Base-by-base conservation (phyloP, 331 rosid species). In the Dryas integrifolia region DNA sequence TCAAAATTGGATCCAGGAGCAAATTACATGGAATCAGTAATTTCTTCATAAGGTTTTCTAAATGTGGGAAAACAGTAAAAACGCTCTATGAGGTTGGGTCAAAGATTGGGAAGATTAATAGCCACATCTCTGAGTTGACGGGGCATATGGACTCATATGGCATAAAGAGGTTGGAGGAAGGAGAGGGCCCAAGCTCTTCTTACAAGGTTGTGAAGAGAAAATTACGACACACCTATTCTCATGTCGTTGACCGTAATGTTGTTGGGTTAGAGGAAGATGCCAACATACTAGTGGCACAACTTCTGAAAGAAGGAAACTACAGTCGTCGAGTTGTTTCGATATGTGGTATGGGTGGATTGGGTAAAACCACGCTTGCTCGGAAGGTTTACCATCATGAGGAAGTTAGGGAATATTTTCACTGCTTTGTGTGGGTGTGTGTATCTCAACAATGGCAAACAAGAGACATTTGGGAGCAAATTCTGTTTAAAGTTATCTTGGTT, bases 401-500 rank as follows among this genome's bases (percentile, higher is more conserved):
- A 2, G 48, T 62, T 15, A 62, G 49, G 24, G 12, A n/a, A 39
- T 49, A 62, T 62, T 62, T 62, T 40, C 18, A n/a, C 4, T 13
- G 3, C 48, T 62, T 62, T 9, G 18, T 40, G 15, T 62, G 30
- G 67, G 45, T 40, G 18, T 62, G n/a, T 49, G 47, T 62, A 12
- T 62, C 67, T 15, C 67, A 62, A 40, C 21, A 62, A 62, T 62
- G 48, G 14, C 68, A 41, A 15, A 3, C 46, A 41, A 63, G 68
- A 63, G 49, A 62, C 7, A 62, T 62, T 15, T 62, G 67, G 67
- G 67, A 62, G 44, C 16, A 15, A 14, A 63, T 63, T 63, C 49
- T 63, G 30, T 13, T 63, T 9, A 63, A 63, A 63, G 4, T 38
- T 16, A 41, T 5, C 13, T 21, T 21, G 24, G 24, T 21, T 21